Evolutionary conservation across 106 monocot species (phyloP), one percentile per base, ranked within the genome.

Genomic region (Iris macrosiphon): DNA sequence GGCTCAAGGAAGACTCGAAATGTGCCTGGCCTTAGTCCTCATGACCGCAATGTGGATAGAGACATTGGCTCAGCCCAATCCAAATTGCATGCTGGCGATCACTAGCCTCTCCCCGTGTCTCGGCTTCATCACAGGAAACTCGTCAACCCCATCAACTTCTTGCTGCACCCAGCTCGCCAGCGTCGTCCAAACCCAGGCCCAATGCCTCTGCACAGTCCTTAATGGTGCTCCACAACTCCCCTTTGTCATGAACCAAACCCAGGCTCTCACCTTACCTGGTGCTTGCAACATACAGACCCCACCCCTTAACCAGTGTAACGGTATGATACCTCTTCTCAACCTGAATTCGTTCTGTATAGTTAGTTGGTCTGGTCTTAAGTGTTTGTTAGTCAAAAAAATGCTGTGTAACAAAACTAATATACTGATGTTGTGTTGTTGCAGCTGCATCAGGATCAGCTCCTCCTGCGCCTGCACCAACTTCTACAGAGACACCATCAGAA

Each of bases 251-350:
- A 59, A 49, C 49, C 35, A 43, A 39, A 68, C 62, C 10, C 54
- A 57, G 30, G 68, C 75, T 8, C 62, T 75, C 5, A 45, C 38
- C 25, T 40, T 75, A 30, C 75, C 75, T 6, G 55, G 46, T 15
- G 67, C 55, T n/a, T 75, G 75, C 31, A 67, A 68, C 4, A 31
- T 75, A 30, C 31, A 57, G 27, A 68, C 75, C 22, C 68, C 75
- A 3, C 56, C 68, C 0, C 22, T 56, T 45, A 63, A 49, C 49
- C 29, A 63, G 24, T 75, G 75, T 31, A 49, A 68, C 21, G 62
- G 67, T 75, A 62, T 41, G 52, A n/a, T 3, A 15, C 3, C 41
- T 41, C 14, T 41, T 12, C 5, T 41, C 41, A 41, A 0, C 3
- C 41, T 3, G 15, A 41, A n/a, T n/a, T n/a, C n/a, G n/a, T n/a